phyloP scores from a whole-genome alignment of 495 filamentous ascomycete species.

The Penicillium coffeae region DNA sequence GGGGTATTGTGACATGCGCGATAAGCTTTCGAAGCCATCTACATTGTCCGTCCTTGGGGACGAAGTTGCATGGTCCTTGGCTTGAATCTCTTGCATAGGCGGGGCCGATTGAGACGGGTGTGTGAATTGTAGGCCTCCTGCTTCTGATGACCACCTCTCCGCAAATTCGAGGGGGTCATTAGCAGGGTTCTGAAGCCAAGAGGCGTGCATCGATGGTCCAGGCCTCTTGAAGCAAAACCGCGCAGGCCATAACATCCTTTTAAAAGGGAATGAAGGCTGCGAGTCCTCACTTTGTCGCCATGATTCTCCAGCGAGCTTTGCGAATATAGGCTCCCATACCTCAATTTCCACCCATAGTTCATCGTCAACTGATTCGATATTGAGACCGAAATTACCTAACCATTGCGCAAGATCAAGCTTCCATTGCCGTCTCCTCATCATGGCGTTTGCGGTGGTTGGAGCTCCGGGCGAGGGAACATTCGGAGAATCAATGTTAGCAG shows the following conservation, averaged over 20 bases:
- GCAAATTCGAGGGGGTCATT: slow-evolving; percentile 63
- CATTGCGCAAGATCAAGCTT: slow-evolving; percentile 38
- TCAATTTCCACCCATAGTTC: slow-evolving; percentile 44
- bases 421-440: slow-evolving; percentile 32
- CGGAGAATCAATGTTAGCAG: slow-evolving; percentile 19
- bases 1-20: slow-evolving; percentile 49
- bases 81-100: slow-evolving; percentile 33
- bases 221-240: slow-evolving; percentile 43
- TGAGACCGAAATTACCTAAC: slow-evolving; percentile 38
- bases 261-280: slow-evolving; percentile 36
- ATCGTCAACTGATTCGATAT: slow-evolving; percentile 32
- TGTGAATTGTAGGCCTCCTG: slow-evolving; percentile 19
- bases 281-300: slow-evolving; percentile 31
- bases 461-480: slow-evolving; percentile 21
- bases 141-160: slow-evolving; percentile 60
- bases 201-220: slow-evolving; percentile 17
- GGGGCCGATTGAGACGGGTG: slow-evolving; percentile 8
- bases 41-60: slow-evolving; percentile 21
- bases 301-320: slow-evolving; percentile 37
- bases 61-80: slow-evolving; percentile 24
- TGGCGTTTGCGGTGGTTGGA: slow-evolving; percentile 7
- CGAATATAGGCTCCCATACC: slow-evolving; percentile 46
- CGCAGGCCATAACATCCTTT: slow-evolving; percentile 48
- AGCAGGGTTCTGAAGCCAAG: slow-evolving; percentile 6
- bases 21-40: slow-evolving; percentile 40